Evolutionary conservation across 1,139 yeast species (phyloP), one percentile per base, ranked within the genome.

Genomic region (Hyphopichia wangnamkhiaoensis): DNA sequence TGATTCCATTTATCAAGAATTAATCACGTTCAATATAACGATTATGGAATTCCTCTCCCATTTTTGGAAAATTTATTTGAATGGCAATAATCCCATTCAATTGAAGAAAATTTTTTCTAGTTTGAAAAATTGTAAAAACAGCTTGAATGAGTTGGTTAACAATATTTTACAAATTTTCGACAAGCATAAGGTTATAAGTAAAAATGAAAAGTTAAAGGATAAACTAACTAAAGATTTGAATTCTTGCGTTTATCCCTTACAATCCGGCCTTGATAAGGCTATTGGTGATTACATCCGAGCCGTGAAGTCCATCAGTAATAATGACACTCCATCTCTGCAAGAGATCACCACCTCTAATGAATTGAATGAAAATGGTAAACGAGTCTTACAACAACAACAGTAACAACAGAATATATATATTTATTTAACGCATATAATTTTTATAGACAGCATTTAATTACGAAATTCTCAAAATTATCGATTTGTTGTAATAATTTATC

Each of bases 11-110:
- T 50, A 59, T 4, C 72, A 68, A 43, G 72, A 69, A 39, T 61
- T 72, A 33, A 58, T 68, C 13, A 55, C 66, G 1, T 65, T 64
- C 46, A 71, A 71, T 45, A 57, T 65, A 30, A 71, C 76, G 3
- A 54, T 67, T 15, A 65, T 65, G 41, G 78, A 72, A 48, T 69
- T 72, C 41, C 53, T 72, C 18, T 65, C 74, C 15, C 77, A 72
- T 47, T 72, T 72, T 43, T 72, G 78, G 78, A 53, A 58, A 39
- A 48, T 71, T 2, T 72, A 58, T 42, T 53, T 68, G 29, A 58
- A 58, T 35, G 73, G 69, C 4, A 60, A 59, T 37, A 70, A 68
- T 43, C 71, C 75, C 2, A 58, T 46, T 13, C 75, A 70, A 43
- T 54, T 71, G 30, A 69, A 68, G 44, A 68, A 65, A 43, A 51